These are phyloP conservation scores for Aspergillus sp. DNA, from an alignment of 2,329 filamentous ascomycete genomes.

Conservation along the genomic window DNA sequence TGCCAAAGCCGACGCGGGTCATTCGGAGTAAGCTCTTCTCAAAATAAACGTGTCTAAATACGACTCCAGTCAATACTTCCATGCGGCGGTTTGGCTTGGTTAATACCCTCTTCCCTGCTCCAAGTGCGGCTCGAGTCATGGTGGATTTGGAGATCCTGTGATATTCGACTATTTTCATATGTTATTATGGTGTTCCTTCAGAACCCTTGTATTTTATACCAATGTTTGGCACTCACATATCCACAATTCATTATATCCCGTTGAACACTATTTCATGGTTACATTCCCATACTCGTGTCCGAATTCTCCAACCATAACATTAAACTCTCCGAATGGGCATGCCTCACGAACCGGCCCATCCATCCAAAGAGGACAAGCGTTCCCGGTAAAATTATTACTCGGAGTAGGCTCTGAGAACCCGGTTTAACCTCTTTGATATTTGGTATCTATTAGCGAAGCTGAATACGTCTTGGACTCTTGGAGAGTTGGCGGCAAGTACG, in stretches of 20 bases:
- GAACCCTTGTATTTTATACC: not conserved
- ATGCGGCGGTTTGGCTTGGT: not conserved
- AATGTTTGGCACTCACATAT: not conserved
- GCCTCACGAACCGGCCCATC: not conserved
- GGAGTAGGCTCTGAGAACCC: too few relatives aligned
- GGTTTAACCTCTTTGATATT: too few relatives aligned
- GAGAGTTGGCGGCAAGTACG: not conserved
- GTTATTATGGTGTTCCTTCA: too few relatives aligned
- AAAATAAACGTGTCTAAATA: not conserved
- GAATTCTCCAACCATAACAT: not conserved
- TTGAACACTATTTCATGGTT: not conserved
- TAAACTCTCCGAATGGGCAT: not conserved
- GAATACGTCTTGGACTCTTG: too few relatives aligned
- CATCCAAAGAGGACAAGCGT: not conserved
- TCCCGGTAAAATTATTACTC: too few relatives aligned
- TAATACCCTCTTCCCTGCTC: not conserved
- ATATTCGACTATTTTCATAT: too few relatives aligned
- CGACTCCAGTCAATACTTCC: not conserved
- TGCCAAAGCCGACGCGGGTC: not conserved
- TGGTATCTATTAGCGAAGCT: too few relatives aligned
- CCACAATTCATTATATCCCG: not conserved
- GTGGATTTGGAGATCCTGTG: too few relatives aligned
- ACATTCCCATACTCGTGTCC: not conserved
- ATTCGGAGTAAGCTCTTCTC: not conserved
- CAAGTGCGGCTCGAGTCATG: too few relatives aligned